A percentile compares a stretch with the other conserved stretches of the same genome.
Conservation (phyloP, 176 grass and related monocot genomes). For the Oryza glaberrima region DNA sequence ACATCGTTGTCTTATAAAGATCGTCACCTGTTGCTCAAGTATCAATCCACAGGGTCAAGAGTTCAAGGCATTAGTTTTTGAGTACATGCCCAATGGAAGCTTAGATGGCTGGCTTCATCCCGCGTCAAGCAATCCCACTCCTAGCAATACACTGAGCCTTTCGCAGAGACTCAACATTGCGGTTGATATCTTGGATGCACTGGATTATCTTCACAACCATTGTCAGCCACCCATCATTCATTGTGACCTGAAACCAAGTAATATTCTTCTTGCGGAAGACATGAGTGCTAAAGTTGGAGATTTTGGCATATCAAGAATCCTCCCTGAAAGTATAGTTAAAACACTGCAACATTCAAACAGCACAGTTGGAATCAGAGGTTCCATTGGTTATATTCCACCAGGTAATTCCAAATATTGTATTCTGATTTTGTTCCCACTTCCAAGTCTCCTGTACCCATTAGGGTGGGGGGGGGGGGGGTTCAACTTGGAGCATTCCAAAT, state of each 20-base stretch:
- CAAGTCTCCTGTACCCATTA: too few relatives aligned
- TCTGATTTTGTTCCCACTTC: not conserved
- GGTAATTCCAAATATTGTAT: constrained; percentile 4
- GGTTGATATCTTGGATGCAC: constrained; percentile 31
- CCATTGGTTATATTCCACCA: constrained; percentile 60
- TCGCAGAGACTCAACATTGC: constrained; percentile 33
- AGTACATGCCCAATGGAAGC: constrained; percentile 39
- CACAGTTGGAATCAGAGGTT: constrained; percentile 48
- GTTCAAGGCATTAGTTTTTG: constrained; percentile 43
- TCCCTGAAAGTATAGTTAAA: constrained; percentile 17
- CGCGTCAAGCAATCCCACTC: not conserved
- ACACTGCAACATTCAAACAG: not conserved
- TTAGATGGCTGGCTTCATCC: constrained; percentile 46
- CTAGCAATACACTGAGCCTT: not conserved
- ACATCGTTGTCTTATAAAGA: constrained; percentile 46
- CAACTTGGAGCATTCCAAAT: not conserved
- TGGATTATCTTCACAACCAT: constrained; percentile 37
- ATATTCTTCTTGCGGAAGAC: constrained; percentile 58
- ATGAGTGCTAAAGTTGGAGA: constrained; percentile 52
- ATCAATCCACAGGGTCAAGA: constrained; percentile 38
- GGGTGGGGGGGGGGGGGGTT: too few relatives aligned
- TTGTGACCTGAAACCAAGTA: constrained; percentile 68
- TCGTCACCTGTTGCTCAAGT: constrained; percentile 44
- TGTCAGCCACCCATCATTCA: constrained; percentile 43
- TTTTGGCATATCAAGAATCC: constrained; percentile 51